These are phyloP conservation scores for Scleromitrula shiraiana DNA, from an alignment of 2,329 filamentous ascomycete genomes.

Conservation along the genomic window DNA sequence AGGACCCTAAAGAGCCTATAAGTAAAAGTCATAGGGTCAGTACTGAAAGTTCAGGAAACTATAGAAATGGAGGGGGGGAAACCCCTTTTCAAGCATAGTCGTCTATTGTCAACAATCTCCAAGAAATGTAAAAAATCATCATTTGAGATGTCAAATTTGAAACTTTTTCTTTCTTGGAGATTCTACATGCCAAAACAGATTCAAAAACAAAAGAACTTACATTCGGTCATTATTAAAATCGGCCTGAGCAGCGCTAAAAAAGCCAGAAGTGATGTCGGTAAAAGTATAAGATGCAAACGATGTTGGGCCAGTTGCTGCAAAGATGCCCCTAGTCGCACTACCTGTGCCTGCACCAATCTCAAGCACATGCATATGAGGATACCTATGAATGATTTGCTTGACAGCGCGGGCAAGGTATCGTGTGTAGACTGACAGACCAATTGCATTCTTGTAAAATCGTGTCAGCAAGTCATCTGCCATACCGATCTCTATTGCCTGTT, in stretches of 20 bases:
- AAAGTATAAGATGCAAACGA: not conserved
- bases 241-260: not conserved
- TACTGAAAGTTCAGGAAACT: too few species aligned
- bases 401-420: constrained; percentile 5
- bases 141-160: constrained; percentile 2
- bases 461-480: constrained; percentile 15
- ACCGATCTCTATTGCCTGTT: constrained; percentile 18
- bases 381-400: not conserved
- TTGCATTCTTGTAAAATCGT: constrained; percentile 15
- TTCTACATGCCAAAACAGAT: too few species aligned
- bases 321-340: constrained; percentile 14
- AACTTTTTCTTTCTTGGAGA: too few species aligned
- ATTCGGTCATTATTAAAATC: not conserved
- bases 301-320: constrained; percentile 6
- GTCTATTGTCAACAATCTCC: constrained; percentile 20
- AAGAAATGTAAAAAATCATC: constrained; percentile 30
- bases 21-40: constrained; percentile 37
- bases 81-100: too few species aligned
- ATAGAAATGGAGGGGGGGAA: too few species aligned
- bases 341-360: constrained; percentile 20
- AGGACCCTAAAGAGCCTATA: constrained; percentile 36
- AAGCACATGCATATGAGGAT: not conserved
- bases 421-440: constrained; percentile 6
- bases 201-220: too few species aligned
- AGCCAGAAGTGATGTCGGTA: constrained; percentile 2